Evolutionary conservation across 2,329 filamentous ascomycete genomes (phyloP), one percentile per base, ranked within the genome.

Genomic region (Aspergillus intermedius): DNA sequence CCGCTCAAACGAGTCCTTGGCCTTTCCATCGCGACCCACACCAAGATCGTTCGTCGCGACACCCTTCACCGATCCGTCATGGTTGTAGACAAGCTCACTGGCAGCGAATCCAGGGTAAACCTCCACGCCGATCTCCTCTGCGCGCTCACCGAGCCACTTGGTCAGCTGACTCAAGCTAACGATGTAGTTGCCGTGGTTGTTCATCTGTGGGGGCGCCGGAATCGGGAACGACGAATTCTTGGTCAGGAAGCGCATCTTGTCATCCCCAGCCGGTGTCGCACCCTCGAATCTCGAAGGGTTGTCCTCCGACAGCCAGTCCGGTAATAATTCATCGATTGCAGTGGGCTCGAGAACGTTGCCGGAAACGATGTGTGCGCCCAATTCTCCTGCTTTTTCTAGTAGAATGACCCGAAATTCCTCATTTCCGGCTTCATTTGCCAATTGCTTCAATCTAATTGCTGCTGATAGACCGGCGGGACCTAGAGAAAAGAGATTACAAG

Each of bases 181-280:
- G 58, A 98, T 98, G 70, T 94, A 97, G 73, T 98, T 98, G 58
- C 93, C 93, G 62, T 95, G 82, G 68, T 98, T 98, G 75, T 91
- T 83, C 93, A 98, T 98, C 74, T 97, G 93, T 28, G 93, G 93
- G 41, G 93, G 93, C 10, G 85, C 83, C 1, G 91, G 93, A 46
- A 97, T 76, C 5, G 89, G 88, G 49, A 95, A 82, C 0, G 90
- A 76, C 53, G 77, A 76, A 47, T 77, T 86, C 74, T 91, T 87
- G 42, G 91, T 97, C 52, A 98, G 78, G 71, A 96, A 96, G 59
- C 88, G 85, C 91, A 98, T 95, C 71, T 83, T 85, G 63, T 98
- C 93, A 44, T 75, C 75, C 54, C 81, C 86, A 4, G 90, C 91
- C 17, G 90, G 85, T 1, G 93, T 98, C 50, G 86, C 88, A 69